Conservation (phyloP, 148 eudicot genomes). For the Amaranthus cruentus region DNA sequence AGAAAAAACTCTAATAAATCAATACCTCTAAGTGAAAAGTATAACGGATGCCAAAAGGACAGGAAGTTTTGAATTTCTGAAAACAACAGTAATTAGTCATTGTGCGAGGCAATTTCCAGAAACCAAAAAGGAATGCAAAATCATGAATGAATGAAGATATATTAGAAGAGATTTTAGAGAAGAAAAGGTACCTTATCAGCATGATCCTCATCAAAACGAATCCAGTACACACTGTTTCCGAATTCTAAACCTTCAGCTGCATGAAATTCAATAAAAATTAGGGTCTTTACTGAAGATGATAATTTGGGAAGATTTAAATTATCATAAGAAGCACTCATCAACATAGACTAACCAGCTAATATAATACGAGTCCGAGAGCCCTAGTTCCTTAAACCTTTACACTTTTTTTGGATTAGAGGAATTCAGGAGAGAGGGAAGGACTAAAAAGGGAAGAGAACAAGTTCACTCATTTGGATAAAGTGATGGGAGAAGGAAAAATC, state of each 20-base stretch:
- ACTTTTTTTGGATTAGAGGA: too few relatives aligned
- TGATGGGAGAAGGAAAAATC: too few relatives aligned
- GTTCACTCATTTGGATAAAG: too few relatives aligned
- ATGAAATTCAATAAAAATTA: constrained; percentile 5
- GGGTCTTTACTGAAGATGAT: not conserved
- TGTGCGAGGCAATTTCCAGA: not conserved
- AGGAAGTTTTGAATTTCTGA: constrained; percentile 87
- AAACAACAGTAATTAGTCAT: constrained; percentile 13
- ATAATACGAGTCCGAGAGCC: not conserved
- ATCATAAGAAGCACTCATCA: not conserved
- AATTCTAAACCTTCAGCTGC: constrained; percentile 84
- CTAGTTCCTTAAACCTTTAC: not conserved
- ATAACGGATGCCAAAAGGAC: constrained; percentile 93
- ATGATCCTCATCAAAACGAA: constrained; percentile 81
- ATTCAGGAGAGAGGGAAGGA: too few relatives aligned
- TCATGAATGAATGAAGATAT: not conserved
- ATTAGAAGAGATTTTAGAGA: constrained; percentile 13
- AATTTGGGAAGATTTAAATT: not conserved
- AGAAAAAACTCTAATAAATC: not conserved
- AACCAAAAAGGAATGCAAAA: not conserved
- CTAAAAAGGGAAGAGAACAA: too few relatives aligned
- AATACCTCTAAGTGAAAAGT: constrained; percentile 92
- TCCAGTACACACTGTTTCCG: constrained; percentile 94
- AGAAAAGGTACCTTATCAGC: constrained; percentile 49
- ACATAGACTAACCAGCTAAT: not conserved